Conservation (phyloP, 352 stramenopile species). For the Phytophthora syringae region DNA sequence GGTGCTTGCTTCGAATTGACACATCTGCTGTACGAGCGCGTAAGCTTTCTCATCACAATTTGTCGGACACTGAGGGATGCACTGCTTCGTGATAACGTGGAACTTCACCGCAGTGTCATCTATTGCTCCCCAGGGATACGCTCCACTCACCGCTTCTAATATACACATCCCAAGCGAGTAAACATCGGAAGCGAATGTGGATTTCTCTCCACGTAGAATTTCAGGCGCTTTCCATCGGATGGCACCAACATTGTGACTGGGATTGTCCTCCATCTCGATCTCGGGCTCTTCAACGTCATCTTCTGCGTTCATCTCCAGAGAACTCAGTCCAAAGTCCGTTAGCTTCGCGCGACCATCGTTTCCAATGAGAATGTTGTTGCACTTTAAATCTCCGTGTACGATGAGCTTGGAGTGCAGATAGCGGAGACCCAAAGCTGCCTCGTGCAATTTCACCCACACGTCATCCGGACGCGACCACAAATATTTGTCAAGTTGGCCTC, state of each 20-base stretch:
- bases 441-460: constrained; percentile 28
- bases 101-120: constrained; percentile 3
- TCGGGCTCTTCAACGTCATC: background rate
- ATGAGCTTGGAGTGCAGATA: constrained; percentile 45
- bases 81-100: background rate
- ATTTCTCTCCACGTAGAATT: background rate
- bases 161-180: constrained; percentile 38
- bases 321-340: background rate
- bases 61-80: constrained; percentile 8
- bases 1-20: background rate
- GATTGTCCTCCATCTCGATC: background rate
- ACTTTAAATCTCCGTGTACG: constrained; percentile 54
- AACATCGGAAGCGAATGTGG: constrained; percentile 21
- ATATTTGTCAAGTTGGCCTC: constrained; percentile 17
- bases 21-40: constrained; percentile 17
- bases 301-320: background rate
- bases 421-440: constrained; percentile 46
- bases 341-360: background rate
- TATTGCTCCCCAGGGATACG: constrained; percentile 17
- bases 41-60: constrained; percentile 17
- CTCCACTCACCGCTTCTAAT: constrained; percentile 11
- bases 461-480: no score
- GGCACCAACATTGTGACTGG: background rate
- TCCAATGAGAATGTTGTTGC: background rate
- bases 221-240: background rate